A percentile compares a stretch with the other conserved stretches of the same genome.
Conservation (phyloP, 2,329 filamentous ascomycete genomes). For the Aspergillus caelatus region DNA sequence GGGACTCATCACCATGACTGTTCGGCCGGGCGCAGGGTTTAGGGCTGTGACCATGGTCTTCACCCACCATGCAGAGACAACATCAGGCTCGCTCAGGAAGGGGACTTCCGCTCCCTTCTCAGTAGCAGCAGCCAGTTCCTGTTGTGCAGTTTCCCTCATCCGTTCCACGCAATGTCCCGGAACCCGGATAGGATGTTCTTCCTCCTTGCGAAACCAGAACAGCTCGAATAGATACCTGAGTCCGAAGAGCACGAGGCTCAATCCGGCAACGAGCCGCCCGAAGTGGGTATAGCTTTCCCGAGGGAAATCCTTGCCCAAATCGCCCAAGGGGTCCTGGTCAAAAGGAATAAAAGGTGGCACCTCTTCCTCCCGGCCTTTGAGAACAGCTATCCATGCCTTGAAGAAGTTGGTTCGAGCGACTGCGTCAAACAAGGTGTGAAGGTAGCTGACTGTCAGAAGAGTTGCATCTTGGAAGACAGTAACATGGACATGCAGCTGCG, state of each 20-base stretch:
- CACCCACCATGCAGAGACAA: conserved; percentile 48
- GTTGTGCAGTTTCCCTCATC: neutral
- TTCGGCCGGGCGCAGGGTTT: conserved; percentile 29
- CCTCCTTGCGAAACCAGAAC: conserved; percentile 24
- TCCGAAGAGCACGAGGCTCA: conserved; percentile 26
- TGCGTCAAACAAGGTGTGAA: conserved; percentile 54
- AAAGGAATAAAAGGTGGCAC: conserved; percentile 42
- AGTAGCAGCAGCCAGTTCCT: neutral
- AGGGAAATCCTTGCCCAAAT: conserved; percentile 19
- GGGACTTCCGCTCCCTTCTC: conserved; percentile 15
- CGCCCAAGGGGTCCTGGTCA: conserved; percentile 40
- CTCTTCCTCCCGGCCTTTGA: conserved; percentile 48
- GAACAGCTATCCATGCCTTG: conserved; percentile 49
- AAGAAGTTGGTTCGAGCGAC: conserved; percentile 49
- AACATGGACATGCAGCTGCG: conserved; percentile 53
- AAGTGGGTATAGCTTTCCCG: neutral
- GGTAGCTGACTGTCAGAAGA: conserved; percentile 49
- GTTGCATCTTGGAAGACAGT: conserved; percentile 55
- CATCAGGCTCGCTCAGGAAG: conserved; percentile 53
- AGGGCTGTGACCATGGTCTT: conserved; percentile 29
- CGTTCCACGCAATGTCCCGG: conserved; percentile 22
- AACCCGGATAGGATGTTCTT: conserved; percentile 27
- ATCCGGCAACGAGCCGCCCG: neutral
- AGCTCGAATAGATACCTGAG: conserved; percentile 38
- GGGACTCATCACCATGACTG: conserved; percentile 38